Evolutionary conservation across 208 protist genomes (phyloP).

Genomic region (Ichthyophonus hoferi): DNA sequence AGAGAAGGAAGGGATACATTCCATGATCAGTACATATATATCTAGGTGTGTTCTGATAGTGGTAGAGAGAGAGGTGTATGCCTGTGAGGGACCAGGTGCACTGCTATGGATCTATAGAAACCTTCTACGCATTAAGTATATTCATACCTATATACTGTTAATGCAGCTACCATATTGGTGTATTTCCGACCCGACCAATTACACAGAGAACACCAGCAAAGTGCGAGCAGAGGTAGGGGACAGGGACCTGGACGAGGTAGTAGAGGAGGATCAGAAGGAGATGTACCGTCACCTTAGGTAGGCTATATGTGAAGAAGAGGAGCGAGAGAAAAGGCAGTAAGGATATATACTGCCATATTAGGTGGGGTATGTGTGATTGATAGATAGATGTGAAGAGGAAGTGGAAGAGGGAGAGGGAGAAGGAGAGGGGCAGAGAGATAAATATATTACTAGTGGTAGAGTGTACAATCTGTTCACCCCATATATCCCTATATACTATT

Average conservation of each 20-base stretch:
- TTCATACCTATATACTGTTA: not conserved
- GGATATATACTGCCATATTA: too few relatives aligned
- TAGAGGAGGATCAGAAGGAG: not conserved
- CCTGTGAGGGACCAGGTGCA: too few relatives aligned
- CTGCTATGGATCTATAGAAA: not conserved
- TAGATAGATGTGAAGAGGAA: too few relatives aligned
- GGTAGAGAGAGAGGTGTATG: too few relatives aligned
- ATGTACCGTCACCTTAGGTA: not conserved
- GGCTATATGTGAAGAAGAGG: too few relatives aligned
- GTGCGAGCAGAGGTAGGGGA: not conserved
- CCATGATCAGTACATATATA: not conserved
- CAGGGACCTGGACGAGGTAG: not conserved
- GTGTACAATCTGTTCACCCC: not conserved
- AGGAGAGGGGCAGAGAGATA: too few relatives aligned
- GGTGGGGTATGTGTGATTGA: too few relatives aligned
- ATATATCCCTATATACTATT: not conserved
- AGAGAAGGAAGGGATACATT: too few relatives aligned
- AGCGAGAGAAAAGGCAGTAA: too few relatives aligned
- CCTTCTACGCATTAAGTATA: not conserved
- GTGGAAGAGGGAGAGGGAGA: too few relatives aligned
- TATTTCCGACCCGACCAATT: too few relatives aligned
- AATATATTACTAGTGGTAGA: too few relatives aligned
- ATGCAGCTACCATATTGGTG: not conserved
- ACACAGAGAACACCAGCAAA: not conserved
- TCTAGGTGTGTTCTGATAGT: not conserved